These are phyloP conservation scores for Geotrichum bryndzae DNA, from an alignment of 1,139 yeast species.

Conservation along the genomic window DNA sequence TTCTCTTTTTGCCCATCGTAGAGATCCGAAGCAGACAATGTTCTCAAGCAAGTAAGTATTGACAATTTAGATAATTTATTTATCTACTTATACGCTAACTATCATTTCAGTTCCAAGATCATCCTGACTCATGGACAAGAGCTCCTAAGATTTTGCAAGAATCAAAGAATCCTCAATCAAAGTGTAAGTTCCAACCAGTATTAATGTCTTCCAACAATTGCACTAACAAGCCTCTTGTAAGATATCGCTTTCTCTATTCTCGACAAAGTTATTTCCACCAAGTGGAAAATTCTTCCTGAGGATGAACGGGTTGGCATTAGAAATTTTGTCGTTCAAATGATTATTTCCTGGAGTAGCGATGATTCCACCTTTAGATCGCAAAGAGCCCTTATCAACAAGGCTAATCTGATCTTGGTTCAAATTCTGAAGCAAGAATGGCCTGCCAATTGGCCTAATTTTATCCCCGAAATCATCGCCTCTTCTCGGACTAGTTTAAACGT, in stretches of 20 bases:
- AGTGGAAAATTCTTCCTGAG: conserved; percentile 89
- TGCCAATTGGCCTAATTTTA: conserved; percentile 93
- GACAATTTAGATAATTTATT: background rate
- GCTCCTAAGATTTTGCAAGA: conserved; percentile 84
- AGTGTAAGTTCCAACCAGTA: conserved; percentile 40
- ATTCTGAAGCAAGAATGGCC: conserved; percentile 99
- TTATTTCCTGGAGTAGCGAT: conserved; percentile 83
- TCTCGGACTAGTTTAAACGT: conserved; percentile 84
- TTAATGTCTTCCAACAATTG: background rate
- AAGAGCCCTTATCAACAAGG: conserved; percentile 82
- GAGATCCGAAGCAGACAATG: conserved; percentile 76
- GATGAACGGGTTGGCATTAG: conserved; percentile 80
- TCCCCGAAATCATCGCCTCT: conserved; percentile 85
- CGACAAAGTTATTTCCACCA: conserved; percentile 81
- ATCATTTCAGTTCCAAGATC: conserved; percentile 61
- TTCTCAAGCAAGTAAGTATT: conserved; percentile 53
- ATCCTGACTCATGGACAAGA: conserved; percentile 93
- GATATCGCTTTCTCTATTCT: conserved; percentile 78
- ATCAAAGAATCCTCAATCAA: conserved; percentile 76
- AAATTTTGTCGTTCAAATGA: conserved; percentile 89
- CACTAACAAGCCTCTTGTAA: conserved; percentile 13
- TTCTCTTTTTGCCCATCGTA: conserved; percentile 16
- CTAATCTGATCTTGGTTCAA: conserved; percentile 88
- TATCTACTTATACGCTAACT: background rate
- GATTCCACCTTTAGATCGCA: conserved; percentile 69